Conservation (phyloP, 2,329 filamentous ascomycete genomes). For the Phoma herbarum region DNA sequence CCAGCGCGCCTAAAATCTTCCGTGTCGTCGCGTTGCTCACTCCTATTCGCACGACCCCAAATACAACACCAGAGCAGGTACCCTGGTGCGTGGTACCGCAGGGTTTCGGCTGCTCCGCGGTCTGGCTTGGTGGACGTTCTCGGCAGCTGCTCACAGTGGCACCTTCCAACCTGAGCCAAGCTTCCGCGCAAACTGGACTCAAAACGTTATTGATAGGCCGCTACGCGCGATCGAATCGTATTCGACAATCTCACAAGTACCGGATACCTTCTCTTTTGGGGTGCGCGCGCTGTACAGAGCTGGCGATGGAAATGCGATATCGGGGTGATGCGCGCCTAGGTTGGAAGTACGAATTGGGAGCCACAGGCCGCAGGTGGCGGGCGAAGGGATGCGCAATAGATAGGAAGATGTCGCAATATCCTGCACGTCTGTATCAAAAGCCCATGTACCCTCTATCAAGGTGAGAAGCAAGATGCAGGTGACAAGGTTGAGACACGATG, state of each 20-base stretch:
- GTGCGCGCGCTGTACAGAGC: constrained; percentile 5
- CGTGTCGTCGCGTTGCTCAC: constrained; percentile 4
- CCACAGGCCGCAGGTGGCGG: constrained; percentile 3
- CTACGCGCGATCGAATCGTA: constrained; percentile 27
- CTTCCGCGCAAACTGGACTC: constrained; percentile 21
- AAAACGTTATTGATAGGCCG: constrained; percentile 24
- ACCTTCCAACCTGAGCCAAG: constrained; percentile 46
- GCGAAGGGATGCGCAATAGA: constrained; percentile 17
- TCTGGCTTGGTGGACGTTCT: constrained; percentile 23
- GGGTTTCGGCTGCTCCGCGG: constrained; percentile 20
- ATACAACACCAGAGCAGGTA: constrained; percentile 19
- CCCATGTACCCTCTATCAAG: constrained; percentile 3
- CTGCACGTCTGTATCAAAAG: constrained; percentile 11
- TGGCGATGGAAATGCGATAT: constrained; percentile 28
- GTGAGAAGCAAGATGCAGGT: constrained; percentile 11
- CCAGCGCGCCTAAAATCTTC: constrained; percentile 13
- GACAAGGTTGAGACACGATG: constrained; percentile 11
- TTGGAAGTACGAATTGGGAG: constrained; percentile 2
- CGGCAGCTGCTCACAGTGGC: constrained; percentile 32
- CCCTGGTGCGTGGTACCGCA: constrained; percentile 18
- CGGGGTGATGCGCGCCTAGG: constrained; percentile 21
- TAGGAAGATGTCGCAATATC: constrained; percentile 15
- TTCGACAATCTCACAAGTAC: constrained; percentile 27
- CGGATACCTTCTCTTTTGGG: constrained; percentile 22
- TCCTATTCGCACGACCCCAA: constrained; percentile 16